These are phyloP conservation scores for Pseudozyma sp. DNA, from an alignment of 1,284 basidiomycete genomes.

Conservation along the genomic window DNA sequence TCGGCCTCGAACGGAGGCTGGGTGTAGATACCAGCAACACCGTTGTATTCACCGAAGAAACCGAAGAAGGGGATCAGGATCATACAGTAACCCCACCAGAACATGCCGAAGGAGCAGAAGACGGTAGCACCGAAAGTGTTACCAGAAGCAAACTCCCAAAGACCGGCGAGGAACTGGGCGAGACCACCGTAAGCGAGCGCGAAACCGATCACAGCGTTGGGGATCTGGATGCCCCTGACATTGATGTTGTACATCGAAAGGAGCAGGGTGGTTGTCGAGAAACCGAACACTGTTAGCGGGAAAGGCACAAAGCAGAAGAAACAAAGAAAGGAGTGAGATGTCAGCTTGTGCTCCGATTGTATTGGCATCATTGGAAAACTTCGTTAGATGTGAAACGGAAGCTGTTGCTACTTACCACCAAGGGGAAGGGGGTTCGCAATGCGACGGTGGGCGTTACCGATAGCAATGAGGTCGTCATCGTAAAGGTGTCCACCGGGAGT, in stretches of 20 bases:
- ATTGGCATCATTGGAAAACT: too few relatives aligned
- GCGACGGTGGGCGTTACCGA: conserved; percentile 45
- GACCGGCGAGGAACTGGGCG: conserved; percentile 54
- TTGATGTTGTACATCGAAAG: conserved; percentile 55
- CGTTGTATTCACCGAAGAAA: conserved; percentile 45
- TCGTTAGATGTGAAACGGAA: too few relatives aligned
- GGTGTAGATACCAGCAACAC: conserved; percentile 48
- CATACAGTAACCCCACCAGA: conserved; percentile 60
- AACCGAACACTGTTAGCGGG: conserved; percentile 26
- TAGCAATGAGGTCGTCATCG: conserved; percentile 54
- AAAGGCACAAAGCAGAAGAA: not conserved
- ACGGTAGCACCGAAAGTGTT: conserved; percentile 60
- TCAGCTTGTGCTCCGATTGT: not conserved
- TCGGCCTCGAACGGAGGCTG: conserved; percentile 28
- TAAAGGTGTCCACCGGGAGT: conserved; percentile 54
- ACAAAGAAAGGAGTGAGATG: not conserved
- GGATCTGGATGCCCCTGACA: conserved; percentile 38
- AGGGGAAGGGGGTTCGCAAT: conserved; percentile 54
- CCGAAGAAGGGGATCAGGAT: conserved; percentile 58
- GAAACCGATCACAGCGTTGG: conserved; percentile 44
- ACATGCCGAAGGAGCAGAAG: conserved; percentile 50
- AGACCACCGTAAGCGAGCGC: conserved; percentile 47
- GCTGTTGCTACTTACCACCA: conserved; percentile 33
- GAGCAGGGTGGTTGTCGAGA: conserved; percentile 49
- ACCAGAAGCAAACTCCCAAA: conserved; percentile 58